Base-by-base conservation (phyloP, 306 rosid genomes). In the Vigna angularis region DNA sequence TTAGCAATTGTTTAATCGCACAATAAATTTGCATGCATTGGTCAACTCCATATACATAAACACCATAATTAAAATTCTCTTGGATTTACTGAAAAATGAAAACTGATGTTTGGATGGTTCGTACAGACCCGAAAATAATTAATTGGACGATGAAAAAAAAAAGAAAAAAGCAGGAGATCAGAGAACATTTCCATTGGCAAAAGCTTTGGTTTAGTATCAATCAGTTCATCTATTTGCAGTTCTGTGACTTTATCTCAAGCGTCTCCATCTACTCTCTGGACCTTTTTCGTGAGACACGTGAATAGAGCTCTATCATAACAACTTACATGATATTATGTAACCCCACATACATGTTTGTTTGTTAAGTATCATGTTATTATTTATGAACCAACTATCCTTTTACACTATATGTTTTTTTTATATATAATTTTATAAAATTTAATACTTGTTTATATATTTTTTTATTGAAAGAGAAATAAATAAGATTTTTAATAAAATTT, bases 201-300 rank as follows among this genome's bases (percentile, higher is more conserved):
- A 28, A 18, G 28, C 18, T 15, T 48, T 32, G 69, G 81, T 3
- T 72, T 66, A 59, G 71, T 67, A 68, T 74, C 18, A 55, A 52
- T 69, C n/a, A 70, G 68, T 74, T 47, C 26, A 79, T 85, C 74
- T 75, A 79, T 82, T 85, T 72, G 16, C 18, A 40, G 28, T 70
- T 50, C 15, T 73, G 74, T 59, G 77, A 42, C 57, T 10, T 66
- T 72, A 32, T 49, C 75, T 51, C 61, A 55, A 16, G 52, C 28
- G 84, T 78, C 86, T 70, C 82, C 16, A 70, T 84, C 83, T 64
- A 5, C 63, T n/a, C 58, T 72, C 11, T 85, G 92, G 79, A 78
- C 53, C 72, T 70, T 74, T 81, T 66, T 22, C 51, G 51, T 58
- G 76, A 78, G 68, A 84, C 91, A 83, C 85, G 88, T 92, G 90